Conservation (phyloP, 305 asterid species). For the Fraxinus baroniana region DNA sequence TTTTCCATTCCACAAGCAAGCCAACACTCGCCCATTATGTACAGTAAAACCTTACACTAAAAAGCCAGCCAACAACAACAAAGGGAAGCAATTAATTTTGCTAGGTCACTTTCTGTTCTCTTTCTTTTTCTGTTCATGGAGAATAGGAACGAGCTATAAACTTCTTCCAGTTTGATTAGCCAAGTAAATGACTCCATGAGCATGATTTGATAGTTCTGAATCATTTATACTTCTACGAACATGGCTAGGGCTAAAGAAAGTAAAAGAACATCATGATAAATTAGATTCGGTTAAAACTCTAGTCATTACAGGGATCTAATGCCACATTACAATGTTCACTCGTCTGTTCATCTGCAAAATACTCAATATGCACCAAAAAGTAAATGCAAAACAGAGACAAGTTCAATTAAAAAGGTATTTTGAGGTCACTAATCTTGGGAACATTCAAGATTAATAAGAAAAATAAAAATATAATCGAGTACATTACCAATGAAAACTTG, state of each 20-base stretch:
- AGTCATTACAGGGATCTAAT: background rate
- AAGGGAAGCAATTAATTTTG: background rate
- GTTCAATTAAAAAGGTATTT: background rate
- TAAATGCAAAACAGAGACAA: background rate
- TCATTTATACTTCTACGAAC: background rate
- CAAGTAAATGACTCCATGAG: background rate
- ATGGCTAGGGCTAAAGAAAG: background rate
- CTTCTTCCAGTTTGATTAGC: background rate
- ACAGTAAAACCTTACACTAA: background rate
- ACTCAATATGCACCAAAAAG: background rate
- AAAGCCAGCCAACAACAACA: background rate
- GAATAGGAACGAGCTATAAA: background rate
- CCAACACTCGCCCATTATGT: background rate
- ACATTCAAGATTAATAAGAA: background rate
- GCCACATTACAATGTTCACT: slow-evolving; percentile 1
- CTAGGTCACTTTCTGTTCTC: background rate
- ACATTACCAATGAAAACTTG: background rate
- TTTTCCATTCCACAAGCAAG: background rate
- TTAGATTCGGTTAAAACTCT: background rate
- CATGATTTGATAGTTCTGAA: background rate
- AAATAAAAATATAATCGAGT: background rate
- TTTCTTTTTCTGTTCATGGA: background rate
- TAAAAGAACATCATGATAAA: background rate
- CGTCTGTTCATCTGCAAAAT: background rate
- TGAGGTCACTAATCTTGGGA: slow-evolving; percentile 10